phyloP scores from a whole-genome alignment of 331 rosid species.

The Quercus tomentella region DNA sequence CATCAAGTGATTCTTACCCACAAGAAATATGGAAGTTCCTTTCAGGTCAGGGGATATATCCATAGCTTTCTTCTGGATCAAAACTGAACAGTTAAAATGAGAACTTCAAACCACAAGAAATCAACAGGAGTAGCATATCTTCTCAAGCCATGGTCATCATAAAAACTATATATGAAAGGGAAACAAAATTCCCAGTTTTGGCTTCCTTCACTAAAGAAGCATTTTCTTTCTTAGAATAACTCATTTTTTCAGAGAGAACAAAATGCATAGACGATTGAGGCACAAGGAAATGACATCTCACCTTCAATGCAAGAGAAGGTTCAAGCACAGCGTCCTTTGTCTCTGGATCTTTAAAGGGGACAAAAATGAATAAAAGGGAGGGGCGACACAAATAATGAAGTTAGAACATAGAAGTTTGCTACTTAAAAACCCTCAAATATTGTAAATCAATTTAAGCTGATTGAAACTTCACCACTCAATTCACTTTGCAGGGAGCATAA shows the following conservation, averaged over 20 bases:
- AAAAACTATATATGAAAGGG: background rate
- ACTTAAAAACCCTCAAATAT: background rate
- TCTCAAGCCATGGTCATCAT: background rate
- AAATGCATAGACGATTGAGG: background rate
- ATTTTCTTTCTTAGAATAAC: background rate
- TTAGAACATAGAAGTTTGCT: background rate
- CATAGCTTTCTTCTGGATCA: slow-evolving; percentile 73
- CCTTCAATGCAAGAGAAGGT: slow-evolving; percentile 58
- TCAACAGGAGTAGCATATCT: background rate
- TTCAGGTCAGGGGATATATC: slow-evolving; percentile 62
- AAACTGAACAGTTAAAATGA: slow-evolving; percentile 55
- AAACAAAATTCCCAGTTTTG: background rate
- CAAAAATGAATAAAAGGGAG: background rate
- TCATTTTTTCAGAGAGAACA: background rate
- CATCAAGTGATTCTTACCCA: slow-evolving; percentile 52
- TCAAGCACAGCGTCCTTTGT: slow-evolving; percentile 36
- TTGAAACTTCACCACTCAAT: too few species aligned
- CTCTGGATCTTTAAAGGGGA: slow-evolving; percentile 28
- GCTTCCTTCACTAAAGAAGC: background rate
- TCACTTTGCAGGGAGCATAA: background rate
- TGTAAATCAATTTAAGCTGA: background rate
- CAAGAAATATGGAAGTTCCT: slow-evolving; percentile 84
- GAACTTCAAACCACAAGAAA: slow-evolving; percentile 31
- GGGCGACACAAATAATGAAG: background rate
- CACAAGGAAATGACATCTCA: slow-evolving; percentile 28